Percentiles rank a stretch among this genome's conserved stretches.
Evolutionary conservation across 345 rosid genomes (phyloP).

Genomic region (Bretschneidera sinensis): DNA sequence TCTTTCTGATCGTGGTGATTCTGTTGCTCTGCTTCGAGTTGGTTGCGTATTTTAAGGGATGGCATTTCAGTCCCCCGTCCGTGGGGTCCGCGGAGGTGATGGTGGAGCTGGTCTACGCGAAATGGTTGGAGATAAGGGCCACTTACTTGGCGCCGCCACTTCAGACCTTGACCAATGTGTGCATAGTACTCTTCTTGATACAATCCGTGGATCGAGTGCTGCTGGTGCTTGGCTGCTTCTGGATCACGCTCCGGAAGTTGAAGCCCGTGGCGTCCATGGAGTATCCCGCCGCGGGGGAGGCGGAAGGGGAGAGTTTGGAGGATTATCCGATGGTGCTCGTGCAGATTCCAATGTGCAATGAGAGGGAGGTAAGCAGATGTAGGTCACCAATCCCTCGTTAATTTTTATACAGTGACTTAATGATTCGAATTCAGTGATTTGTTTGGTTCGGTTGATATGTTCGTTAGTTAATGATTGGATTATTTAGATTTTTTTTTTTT

Average conservation of each 20-base stretch:
- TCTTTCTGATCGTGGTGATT: constrained; percentile 50
- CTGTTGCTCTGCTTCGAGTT: constrained; percentile 62
- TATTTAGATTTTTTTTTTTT: too few relatives aligned
- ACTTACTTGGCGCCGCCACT: constrained; percentile 73
- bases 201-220: constrained; percentile 76
- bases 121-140: constrained; percentile 72
- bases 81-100: constrained; percentile 50
- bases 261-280: constrained; percentile 52
- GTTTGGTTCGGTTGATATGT: background rate
- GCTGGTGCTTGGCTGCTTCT: constrained; percentile 68
- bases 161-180: constrained; percentile 63
- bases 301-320: constrained; percentile 32
- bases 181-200: constrained; percentile 73
- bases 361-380: constrained; percentile 92
- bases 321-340: constrained; percentile 86
- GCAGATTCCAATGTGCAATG: constrained; percentile 98
- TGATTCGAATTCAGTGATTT: background rate
- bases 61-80: constrained; percentile 89
- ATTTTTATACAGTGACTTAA: background rate
- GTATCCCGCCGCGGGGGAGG: constrained; percentile 28
- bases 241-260: constrained; percentile 60
- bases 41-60: constrained; percentile 75
- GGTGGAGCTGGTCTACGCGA: constrained; percentile 54
- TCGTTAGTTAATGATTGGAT: background rate
- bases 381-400: constrained; percentile 28